Conservation (phyloP, 1,139 yeast species). For the Arxiozyma heterogenica region DNA sequence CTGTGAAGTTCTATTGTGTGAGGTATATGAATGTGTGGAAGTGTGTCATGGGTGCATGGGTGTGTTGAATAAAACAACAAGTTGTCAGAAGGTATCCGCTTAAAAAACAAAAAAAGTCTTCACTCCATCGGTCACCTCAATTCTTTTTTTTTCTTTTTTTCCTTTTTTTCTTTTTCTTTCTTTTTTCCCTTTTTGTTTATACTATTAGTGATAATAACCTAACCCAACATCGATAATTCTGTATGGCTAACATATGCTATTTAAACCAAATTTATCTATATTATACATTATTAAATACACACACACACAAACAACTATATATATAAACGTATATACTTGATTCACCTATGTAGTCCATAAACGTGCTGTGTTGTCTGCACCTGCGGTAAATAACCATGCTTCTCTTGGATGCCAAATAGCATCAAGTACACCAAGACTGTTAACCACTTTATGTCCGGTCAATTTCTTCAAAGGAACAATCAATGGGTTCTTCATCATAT, state of each 20-base stretch:
- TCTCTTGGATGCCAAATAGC: constrained; percentile 96
- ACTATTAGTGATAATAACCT: no score
- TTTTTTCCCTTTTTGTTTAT: no score
- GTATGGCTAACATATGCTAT: not conserved
- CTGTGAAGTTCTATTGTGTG: no score
- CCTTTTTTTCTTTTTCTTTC: no score
- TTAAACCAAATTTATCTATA: not conserved
- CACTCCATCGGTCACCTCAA: no score
- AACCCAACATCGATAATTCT: no score
- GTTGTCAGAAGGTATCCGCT: not conserved
- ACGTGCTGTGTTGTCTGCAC: constrained; percentile 94
- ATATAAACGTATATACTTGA: not conserved
- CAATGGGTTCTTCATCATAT: constrained; percentile 88
- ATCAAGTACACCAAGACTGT: constrained; percentile 82
- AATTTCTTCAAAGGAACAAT: constrained; percentile 93
- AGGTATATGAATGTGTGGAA: no score
- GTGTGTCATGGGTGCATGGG: no score
- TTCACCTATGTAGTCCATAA: constrained; percentile 75
- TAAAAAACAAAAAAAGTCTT: no score
- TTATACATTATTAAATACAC: not conserved
- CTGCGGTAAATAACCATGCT: constrained; percentile 98
- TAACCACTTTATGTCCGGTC: constrained; percentile 78
- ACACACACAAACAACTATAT: not conserved
- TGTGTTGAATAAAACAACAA: no score
- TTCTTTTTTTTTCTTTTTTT: not conserved